Evolutionary conservation across 768 basidiomycete species (phyloP), one percentile per base, ranked within the genome.

Genomic region (Pisolithus microcarpus): DNA sequence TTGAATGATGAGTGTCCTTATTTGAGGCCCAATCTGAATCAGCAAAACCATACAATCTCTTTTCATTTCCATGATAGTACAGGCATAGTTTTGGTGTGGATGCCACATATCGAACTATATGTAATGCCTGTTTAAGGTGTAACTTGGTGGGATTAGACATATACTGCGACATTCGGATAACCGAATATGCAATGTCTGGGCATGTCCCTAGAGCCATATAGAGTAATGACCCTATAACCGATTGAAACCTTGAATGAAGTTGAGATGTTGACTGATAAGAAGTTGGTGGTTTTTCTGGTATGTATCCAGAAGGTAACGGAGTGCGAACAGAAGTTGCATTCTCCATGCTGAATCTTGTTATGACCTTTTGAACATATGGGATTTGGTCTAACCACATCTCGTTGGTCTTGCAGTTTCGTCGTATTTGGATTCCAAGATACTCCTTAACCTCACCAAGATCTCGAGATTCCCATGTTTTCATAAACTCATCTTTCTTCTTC

Each of bases 111-210:
- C n/a, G 10, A 9, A 30, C 8, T 0, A 43, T 42, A 28, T 50
- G 43, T 6, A 43, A 40, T 7, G 48, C 46, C 5, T 30, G 6
- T 5, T 39, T n/a, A 0, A 44, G 19, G 15, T 43, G 44, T 5
- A 44, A 42, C 5, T 51, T 3, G 4, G 30, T 45, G 11, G 48
- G 50, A 19, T 44, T 40, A 23, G 43, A 9, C n/a, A 44, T 11
- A 28, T 54, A 66, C 24, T 61, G 66, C 4, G 59, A 55, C 2
- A 66, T 52, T 3, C 49, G 53, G 7, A 49, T 58, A 10, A 64
- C 51, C 4, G 67, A 52, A 48, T 54, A 70, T 2, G 59, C 38
- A 30, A 68, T 68, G 40, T 72, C 66, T 8, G 68, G 65, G 18
- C 60, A 50, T 13, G 64, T 68, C 11, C 58, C 58, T 6, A 61